Evolutionary conservation across 2,329 filamentous ascomycete genomes (phyloP).

Genomic region (Ramularia collo-cygni): DNA sequence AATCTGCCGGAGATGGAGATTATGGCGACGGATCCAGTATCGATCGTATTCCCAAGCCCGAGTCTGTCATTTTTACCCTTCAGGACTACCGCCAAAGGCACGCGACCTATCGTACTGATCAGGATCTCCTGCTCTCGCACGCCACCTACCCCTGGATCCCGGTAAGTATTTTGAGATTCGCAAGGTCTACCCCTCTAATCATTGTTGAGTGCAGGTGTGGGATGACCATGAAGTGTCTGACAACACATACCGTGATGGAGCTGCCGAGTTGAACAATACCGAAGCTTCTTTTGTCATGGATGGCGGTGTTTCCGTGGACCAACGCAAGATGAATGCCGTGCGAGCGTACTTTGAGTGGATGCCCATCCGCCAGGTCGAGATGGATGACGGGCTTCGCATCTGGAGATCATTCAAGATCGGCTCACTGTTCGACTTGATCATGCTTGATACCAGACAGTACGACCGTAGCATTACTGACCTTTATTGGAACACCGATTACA

Average conservation of each 20-base stretch:
- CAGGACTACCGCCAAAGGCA: slow-evolving; percentile 55
- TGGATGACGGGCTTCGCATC: slow-evolving; percentile 63
- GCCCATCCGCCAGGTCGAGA: slow-evolving; percentile 56
- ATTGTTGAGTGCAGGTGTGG: too few species aligned
- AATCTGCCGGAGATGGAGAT: slow-evolving; percentile 40
- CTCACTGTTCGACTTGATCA: slow-evolving; percentile 58
- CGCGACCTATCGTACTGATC: slow-evolving; percentile 55
- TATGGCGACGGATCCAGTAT: slow-evolving; percentile 45
- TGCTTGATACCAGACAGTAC: slow-evolving; percentile 64
- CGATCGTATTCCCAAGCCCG: slow-evolving; percentile 48
- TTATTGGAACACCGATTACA: slow-evolving; percentile 33
- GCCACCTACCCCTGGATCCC: slow-evolving; percentile 56
- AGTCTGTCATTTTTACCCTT: slow-evolving; percentile 46
- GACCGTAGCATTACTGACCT: slow-evolving; percentile 57
- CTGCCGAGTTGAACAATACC: slow-evolving; percentile 56
- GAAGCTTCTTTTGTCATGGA: slow-evolving; percentile 57
- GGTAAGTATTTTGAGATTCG: too few species aligned
- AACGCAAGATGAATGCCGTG: slow-evolving; percentile 67
- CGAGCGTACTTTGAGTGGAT: slow-evolving; percentile 58
- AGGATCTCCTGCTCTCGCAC: slow-evolving; percentile 51
- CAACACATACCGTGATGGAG: slow-evolving; percentile 60
- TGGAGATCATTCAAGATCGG: slow-evolving; percentile 63
- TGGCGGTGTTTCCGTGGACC: slow-evolving; percentile 57
- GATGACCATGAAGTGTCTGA: slow-evolving; percentile 51
- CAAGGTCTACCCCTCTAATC: too few species aligned